phyloP scores from a whole-genome alignment of 208 protist species.

The Leishmania arabica region DNA sequence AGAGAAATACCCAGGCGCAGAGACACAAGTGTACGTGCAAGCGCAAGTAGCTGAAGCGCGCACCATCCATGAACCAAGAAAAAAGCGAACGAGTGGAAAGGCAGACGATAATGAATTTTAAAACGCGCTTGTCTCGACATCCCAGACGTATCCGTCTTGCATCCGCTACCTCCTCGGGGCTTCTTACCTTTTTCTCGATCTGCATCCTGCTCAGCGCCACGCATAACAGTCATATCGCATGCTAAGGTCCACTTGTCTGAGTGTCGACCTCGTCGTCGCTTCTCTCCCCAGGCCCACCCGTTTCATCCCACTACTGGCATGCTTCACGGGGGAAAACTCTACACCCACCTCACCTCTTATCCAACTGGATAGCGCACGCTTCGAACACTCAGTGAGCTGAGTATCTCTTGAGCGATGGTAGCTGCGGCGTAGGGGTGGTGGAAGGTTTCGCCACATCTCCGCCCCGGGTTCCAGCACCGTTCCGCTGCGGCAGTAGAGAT shows the following conservation, averaged over 20 bases:
- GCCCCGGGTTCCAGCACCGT: background rate
- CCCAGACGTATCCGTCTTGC: background rate
- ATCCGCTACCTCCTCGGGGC: background rate
- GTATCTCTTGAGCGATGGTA: constrained; percentile 1
- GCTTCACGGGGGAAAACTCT: background rate
- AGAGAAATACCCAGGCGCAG: background rate
- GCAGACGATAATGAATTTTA: background rate
- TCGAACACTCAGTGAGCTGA: background rate
- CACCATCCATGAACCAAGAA: background rate
- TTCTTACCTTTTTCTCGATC: background rate
- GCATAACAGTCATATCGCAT: background rate
- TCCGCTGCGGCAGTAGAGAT: background rate
- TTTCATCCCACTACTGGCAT: background rate
- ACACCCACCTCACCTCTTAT: background rate
- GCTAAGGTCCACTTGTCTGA: background rate
- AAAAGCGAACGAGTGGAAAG: background rate
- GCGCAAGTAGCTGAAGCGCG: background rate
- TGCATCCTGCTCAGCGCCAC: background rate
- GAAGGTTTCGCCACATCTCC: background rate
- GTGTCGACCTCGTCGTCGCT: background rate
- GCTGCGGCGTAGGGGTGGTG: background rate
- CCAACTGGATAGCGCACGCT: background rate
- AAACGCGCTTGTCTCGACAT: background rate
- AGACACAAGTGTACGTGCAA: background rate
- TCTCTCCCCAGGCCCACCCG: background rate